Evolutionary conservation across 306 rosid genomes (phyloP).

Genomic region (Pyrus communis): DNA sequence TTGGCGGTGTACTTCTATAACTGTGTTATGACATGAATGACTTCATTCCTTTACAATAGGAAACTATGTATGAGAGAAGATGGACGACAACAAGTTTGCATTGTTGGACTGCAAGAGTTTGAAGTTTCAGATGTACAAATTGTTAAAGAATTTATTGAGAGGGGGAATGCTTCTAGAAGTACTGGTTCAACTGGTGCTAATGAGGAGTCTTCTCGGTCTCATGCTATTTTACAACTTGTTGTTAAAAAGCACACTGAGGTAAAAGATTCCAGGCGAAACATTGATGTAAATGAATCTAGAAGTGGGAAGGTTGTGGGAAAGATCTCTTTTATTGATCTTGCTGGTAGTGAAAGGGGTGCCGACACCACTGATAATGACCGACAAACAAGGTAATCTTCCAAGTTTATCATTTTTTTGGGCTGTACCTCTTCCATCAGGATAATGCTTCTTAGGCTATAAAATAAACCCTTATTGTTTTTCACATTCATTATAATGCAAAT

Average conservation of each 20-base stretch:
- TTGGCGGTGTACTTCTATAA: neutral
- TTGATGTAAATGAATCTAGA: slow-evolving; percentile 76
- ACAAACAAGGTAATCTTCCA: slow-evolving; percentile 68
- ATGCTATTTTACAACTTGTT: slow-evolving; percentile 89
- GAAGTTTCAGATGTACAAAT: slow-evolving; percentile 94
- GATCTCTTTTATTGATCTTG: slow-evolving; percentile 95
- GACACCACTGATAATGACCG: slow-evolving; percentile 99
- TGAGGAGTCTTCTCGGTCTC: slow-evolving; percentile 98
- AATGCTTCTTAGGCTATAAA: neutral
- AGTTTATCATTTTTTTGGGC: neutral
- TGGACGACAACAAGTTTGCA: slow-evolving; percentile 96
- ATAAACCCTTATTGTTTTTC: neutral
- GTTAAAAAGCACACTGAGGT: slow-evolving; percentile 82
- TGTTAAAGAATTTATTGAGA: slow-evolving; percentile 89
- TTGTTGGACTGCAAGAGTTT: slow-evolving; percentile 99
- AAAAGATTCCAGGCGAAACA: slow-evolving; percentile 67
- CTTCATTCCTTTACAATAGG: slow-evolving; percentile 38
- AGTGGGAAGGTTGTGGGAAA: slow-evolving; percentile 89
- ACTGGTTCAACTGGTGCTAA: slow-evolving; percentile 99
- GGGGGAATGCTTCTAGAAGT: slow-evolving; percentile 91
- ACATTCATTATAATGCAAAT: neutral
- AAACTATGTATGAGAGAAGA: slow-evolving; percentile 99
- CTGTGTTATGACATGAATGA: neutral
- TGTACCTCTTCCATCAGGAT: neutral
- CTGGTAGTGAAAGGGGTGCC: slow-evolving; percentile 99